Evolutionary conservation across 192 early-diverging fungal species (phyloP).

Genomic region (Podila minutissima): DNA sequence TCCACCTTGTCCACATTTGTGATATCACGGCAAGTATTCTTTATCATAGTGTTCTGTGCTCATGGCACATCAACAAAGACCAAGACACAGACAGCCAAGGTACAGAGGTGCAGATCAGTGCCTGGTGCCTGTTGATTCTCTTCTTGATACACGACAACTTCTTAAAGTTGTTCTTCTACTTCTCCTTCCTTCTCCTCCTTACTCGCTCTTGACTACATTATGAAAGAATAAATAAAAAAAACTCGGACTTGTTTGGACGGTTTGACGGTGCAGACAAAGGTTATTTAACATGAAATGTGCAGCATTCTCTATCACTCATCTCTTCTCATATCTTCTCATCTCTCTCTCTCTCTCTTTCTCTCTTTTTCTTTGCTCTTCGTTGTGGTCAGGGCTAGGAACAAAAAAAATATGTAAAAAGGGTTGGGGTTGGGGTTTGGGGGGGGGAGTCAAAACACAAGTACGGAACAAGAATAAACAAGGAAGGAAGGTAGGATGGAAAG

Average conservation of each 20-base stretch:
- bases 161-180: too few species aligned
- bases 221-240: not conserved
- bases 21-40: too few species aligned
- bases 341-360: not conserved
- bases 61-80: too few species aligned
- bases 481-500: not conserved
- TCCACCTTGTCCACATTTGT: too few species aligned
- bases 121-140: too few species aligned
- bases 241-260: not conserved
- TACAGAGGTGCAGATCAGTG: too few species aligned
- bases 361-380: conserved; percentile 5
- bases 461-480: not conserved
- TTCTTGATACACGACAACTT: too few species aligned
- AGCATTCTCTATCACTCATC: not conserved
- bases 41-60: too few species aligned
- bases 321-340: not conserved
- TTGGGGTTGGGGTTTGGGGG: too few species aligned
- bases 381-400: not conserved
- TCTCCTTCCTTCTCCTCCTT: not conserved
- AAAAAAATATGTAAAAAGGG: not conserved
- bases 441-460: too few species aligned
- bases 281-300: not conserved
- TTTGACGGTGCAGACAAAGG: not conserved
- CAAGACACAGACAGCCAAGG: too few species aligned
- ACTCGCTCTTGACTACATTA: not conserved